A percentile compares a stretch with the other conserved stretches of the same genome.
Evolutionary conservation across 148 eudicot genomes (phyloP).

Genomic region (Fagopyrum homotropicum): DNA sequence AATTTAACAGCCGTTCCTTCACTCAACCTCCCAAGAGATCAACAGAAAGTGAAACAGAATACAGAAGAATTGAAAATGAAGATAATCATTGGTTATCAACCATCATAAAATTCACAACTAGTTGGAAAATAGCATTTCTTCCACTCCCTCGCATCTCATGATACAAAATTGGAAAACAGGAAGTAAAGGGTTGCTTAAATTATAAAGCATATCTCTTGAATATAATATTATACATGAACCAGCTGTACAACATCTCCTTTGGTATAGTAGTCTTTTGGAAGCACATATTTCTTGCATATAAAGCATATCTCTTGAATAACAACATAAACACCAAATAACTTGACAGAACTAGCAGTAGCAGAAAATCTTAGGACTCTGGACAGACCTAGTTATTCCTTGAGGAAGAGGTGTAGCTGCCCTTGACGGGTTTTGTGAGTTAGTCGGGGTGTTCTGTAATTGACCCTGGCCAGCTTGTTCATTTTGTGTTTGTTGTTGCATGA

Average conservation of each 20-base stretch:
- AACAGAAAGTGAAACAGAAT: background rate
- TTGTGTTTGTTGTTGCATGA: conserved; percentile 34
- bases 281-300: conserved; percentile 31
- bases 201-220: background rate
- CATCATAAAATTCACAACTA: background rate
- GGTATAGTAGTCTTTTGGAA: conserved; percentile 17
- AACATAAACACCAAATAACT: conserved; percentile 18
- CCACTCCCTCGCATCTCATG: background rate
- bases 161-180: background rate
- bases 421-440: conserved; percentile 51
- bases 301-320: conserved; percentile 20
- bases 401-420: conserved; percentile 75
- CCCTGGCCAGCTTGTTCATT: conserved; percentile 35
- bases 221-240: background rate
- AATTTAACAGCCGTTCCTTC: background rate
- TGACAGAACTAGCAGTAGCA: conserved; percentile 43
- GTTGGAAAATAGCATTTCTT: background rate
- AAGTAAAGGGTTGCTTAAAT: background rate
- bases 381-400: conserved; percentile 98
- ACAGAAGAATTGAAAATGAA: background rate
- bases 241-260: conserved; percentile 5
- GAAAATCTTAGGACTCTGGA: conserved; percentile 67
- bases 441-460: conserved; percentile 47
- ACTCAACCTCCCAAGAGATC: background rate
- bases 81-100: background rate